Evolutionary conservation across 179 eudicot species (phyloP).

Genomic region (Drosera spatulata): DNA sequence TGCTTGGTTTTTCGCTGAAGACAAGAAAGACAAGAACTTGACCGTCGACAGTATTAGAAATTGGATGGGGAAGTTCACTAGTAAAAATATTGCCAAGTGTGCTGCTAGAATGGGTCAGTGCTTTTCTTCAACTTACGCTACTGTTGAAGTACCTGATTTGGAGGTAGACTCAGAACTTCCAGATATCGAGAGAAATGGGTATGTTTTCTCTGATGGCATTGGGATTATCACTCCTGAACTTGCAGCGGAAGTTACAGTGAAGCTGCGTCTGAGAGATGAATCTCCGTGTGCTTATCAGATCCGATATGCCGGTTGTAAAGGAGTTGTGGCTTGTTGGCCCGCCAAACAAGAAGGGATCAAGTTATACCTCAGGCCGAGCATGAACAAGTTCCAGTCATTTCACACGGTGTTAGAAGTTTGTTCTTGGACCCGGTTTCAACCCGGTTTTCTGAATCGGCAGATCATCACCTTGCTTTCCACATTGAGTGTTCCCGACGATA

Average conservation of each 20-base stretch:
- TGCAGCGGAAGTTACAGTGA: constrained; percentile 67
- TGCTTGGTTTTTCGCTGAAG: constrained; percentile 94
- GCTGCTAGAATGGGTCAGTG: constrained; percentile 97
- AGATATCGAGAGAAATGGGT: constrained; percentile 52
- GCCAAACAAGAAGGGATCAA: constrained; percentile 26
- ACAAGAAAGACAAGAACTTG: constrained; percentile 21
- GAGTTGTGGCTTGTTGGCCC: constrained; percentile 89
- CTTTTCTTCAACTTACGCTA: constrained; percentile 90
- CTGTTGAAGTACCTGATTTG: constrained; percentile 44
- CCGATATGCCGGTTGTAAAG: constrained; percentile 85
- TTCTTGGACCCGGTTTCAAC: constrained; percentile 86
- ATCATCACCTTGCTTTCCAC: constrained; percentile 74
- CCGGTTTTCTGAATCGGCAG: constrained; percentile 77
- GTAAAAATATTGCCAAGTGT: constrained; percentile 69
- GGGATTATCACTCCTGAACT: constrained; percentile 76
- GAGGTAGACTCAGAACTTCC: constrained; percentile 33
- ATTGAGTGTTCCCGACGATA: constrained; percentile 45
- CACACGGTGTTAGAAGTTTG: constrained; percentile 69
- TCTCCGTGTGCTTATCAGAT: constrained; percentile 87
- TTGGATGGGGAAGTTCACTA: constrained; percentile 78
- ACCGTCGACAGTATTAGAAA: constrained; percentile 19
- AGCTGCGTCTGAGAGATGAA: constrained; percentile 32
- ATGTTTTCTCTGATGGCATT: constrained; percentile 86
- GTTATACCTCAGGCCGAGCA: constrained; percentile 57
- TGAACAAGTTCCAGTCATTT: constrained; percentile 64